A percentile compares a stretch with the other conserved stretches of the same genome.
phyloP scores from a whole-genome alignment of 257 asterid species.

The Solanum gracilifrons region DNA sequence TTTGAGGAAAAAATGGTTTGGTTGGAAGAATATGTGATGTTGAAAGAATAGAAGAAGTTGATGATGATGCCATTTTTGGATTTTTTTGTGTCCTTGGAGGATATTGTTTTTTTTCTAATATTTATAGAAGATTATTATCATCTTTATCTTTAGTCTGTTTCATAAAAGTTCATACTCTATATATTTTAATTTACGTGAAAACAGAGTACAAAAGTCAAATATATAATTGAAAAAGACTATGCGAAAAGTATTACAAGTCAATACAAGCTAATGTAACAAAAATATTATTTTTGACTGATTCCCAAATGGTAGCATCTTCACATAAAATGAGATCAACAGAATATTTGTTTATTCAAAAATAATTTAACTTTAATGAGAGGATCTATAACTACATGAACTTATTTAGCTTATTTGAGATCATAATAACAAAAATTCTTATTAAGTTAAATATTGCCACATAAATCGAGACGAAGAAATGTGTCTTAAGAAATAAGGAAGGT shows the following conservation, averaged over 20 bases:
- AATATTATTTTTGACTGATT: neutral
- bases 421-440: neutral
- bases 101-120: neutral
- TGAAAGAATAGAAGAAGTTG: neutral
- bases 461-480: neutral
- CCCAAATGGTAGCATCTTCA: neutral
- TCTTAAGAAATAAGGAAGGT: neutral
- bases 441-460: neutral
- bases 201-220: neutral
- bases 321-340: neutral
- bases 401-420: neutral
- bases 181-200: neutral
- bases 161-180: neutral
- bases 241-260: neutral
- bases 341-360: neutral
- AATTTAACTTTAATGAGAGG: neutral
- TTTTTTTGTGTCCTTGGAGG: neutral
- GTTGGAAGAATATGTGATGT: neutral
- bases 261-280: neutral
- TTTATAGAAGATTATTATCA: neutral
- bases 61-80: neutral
- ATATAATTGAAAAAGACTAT: neutral
- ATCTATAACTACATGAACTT: neutral
- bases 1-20: neutral
- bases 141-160: neutral